Base-by-base conservation (phyloP, 352 stramenopile genomes). In the Lagenidium sp. region DNA sequence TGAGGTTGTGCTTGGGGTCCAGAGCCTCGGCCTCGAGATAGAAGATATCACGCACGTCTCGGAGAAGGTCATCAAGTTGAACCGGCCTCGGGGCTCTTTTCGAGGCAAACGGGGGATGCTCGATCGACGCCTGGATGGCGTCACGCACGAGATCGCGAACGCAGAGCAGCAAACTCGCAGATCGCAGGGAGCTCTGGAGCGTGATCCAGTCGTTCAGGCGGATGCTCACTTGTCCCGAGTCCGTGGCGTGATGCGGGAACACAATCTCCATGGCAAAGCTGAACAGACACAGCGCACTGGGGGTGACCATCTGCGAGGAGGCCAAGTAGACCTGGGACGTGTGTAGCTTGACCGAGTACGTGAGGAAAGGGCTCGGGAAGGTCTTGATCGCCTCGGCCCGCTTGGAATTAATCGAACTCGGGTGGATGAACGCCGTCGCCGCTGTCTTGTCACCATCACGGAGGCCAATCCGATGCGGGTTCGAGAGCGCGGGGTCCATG, bases 261-360 rank as follows among this genome's bases (percentile, higher is more conserved):
- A 90, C 46, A 13, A 68, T 41, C 46, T 91, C 76, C 10, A 90
- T 52, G 12, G 55, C 50, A 45, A 74, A 66, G 39, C 76, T 81
- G 51, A 94, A 94, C 15, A 94, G 36, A 24, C 72, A 81, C 22
- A 91, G 46, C 4, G 73, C 60, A 23, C 61, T 57, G 1, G 71
- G 76, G 6, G 81, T 48, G 22, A 93, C 78, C 41, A 86, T 53
- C 20, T 65, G 85, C 10, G 60, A 85, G 8, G 71, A 53, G 8
- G 79, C 79, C 6, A 94, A 37, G 58, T 86, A 92, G 28, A 94
- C 69, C 32, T 85, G 68, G 19, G 79, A 94, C 25, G 82, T 94
- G 45, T 90, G 68, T 11, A 94, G 60, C 57, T 92, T 92, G 18
- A 89, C 57, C 8, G 76, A 50, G 45, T 82, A 94, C 30, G 78